A percentile compares a stretch with the other conserved stretches of the same genome.
Conservation (phyloP, 805 yeast genomes). For the Candida vartiovaarae region DNA sequence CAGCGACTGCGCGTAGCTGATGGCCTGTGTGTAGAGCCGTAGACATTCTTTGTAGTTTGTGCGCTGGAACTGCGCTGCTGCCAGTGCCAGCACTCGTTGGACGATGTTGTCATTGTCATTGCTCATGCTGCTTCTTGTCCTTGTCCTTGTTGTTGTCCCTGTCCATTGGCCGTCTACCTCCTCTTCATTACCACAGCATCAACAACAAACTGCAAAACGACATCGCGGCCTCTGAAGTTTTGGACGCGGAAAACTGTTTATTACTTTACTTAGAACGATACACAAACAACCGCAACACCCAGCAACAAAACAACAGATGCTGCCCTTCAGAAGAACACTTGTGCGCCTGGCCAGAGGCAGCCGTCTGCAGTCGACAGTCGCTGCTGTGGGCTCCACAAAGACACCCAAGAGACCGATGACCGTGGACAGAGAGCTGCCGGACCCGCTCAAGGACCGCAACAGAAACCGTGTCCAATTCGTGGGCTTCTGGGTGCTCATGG, state of each 20-base stretch:
- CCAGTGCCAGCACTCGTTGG: conserved; percentile 10
- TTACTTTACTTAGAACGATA: too few species aligned
- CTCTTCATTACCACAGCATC: too few species aligned
- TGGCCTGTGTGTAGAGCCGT: conserved; percentile 12
- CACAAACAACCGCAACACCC: too few species aligned
- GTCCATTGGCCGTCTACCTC: too few species aligned
- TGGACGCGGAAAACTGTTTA: too few species aligned
- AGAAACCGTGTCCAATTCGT: conserved; percentile 48
- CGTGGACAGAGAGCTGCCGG: conserved; percentile 75
- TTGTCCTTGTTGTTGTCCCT: background rate
- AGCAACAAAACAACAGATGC: background rate
- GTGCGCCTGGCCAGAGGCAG: too few species aligned
- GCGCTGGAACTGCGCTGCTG: conserved; percentile 11
- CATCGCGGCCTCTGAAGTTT: too few species aligned
- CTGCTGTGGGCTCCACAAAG: too few species aligned
- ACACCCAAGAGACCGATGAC: conserved; percentile 12
- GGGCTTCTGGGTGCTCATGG: conserved; percentile 47
- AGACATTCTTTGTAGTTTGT: conserved; percentile 12
- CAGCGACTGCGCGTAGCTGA: conserved; percentile 14
- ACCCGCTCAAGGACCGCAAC: conserved; percentile 53
- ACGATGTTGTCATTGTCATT: conserved; percentile 2
- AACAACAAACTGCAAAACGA: too few species aligned
- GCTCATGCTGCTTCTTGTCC: too few species aligned
- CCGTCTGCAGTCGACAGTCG: background rate
- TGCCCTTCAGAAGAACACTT: background rate